Evolutionary conservation across 2,329 filamentous ascomycete genomes (phyloP).

Genomic region (Fusarium sp.): DNA sequence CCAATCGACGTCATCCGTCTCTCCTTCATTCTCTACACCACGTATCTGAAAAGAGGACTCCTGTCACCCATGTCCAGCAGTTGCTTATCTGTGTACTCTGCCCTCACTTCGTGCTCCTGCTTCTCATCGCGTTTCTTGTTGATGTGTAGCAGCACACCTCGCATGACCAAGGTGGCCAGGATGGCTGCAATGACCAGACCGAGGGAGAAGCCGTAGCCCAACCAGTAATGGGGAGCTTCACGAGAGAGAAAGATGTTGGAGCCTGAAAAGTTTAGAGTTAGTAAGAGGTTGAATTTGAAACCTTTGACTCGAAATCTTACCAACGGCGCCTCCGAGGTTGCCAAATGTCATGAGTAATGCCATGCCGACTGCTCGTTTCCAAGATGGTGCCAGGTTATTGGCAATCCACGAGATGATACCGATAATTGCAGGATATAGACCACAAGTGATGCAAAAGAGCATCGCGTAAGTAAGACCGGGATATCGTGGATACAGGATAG

Average conservation of each 20-base stretch:
- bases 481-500: not conserved
- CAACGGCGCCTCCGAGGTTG: not conserved
- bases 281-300: not conserved
- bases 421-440: conserved; percentile 8
- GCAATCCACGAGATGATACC: not conserved
- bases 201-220: not conserved
- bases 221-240: not conserved
- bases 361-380: conserved; percentile 9
- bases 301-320: not conserved
- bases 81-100: not conserved
- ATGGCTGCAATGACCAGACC: not conserved
- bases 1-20: no score
- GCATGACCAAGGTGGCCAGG: not conserved
- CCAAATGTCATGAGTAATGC: not conserved
- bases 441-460: not conserved
- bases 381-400: conserved; percentile 4
- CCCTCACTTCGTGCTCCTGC: not conserved
- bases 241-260: not conserved
- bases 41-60: not conserved
- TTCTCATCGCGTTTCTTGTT: not conserved
- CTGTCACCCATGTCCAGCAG: not conserved
- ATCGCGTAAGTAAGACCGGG: not conserved
- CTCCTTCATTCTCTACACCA: not conserved
- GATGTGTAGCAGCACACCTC: not conserved
- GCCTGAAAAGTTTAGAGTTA: not conserved